Evolutionary conservation across 1,139 yeast genomes (phyloP).

Genomic region (Hanseniaspora uvarum): DNA sequence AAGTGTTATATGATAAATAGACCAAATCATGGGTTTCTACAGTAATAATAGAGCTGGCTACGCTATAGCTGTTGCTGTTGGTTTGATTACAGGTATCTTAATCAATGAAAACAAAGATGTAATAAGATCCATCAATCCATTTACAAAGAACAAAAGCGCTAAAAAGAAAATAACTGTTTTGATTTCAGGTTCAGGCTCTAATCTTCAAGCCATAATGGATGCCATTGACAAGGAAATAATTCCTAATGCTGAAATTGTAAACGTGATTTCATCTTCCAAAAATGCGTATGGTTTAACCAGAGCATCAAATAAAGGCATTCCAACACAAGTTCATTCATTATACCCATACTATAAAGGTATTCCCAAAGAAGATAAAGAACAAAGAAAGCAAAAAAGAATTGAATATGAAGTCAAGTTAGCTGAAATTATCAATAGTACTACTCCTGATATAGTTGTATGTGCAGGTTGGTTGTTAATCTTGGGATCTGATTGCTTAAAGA

Average conservation of each 20-base stretch:
- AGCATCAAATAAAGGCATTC: constrained; percentile 58
- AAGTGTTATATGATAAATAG: no score
- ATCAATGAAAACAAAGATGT: background rate
- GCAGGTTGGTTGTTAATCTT: constrained; percentile 98
- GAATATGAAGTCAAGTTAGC: constrained; percentile 73
- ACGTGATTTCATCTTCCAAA: constrained; percentile 74
- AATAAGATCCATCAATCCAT: background rate
- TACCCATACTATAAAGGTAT: constrained; percentile 65
- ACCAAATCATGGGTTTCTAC: background rate
- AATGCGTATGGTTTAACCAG: constrained; percentile 76
- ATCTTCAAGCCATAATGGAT: constrained; percentile 85
- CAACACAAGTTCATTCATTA: constrained; percentile 60
- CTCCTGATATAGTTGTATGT: constrained; percentile 82
- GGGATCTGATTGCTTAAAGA: constrained; percentile 62
- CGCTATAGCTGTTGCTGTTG: constrained; percentile 3
- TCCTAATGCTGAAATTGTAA: constrained; percentile 40
- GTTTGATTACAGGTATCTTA: background rate
- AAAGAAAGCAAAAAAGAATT: constrained; percentile 52
- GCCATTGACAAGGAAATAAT: constrained; percentile 34
- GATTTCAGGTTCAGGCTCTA: constrained; percentile 90
- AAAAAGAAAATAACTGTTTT: constrained; percentile 52
- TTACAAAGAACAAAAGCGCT: background rate
- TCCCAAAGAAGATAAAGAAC: constrained; percentile 46
- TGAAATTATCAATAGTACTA: constrained; percentile 45
- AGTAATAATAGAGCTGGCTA: background rate